Evolutionary conservation across 225 moss, liverwort and hornwort species (phyloP).

Genomic region (Polytrichum commune): DNA sequence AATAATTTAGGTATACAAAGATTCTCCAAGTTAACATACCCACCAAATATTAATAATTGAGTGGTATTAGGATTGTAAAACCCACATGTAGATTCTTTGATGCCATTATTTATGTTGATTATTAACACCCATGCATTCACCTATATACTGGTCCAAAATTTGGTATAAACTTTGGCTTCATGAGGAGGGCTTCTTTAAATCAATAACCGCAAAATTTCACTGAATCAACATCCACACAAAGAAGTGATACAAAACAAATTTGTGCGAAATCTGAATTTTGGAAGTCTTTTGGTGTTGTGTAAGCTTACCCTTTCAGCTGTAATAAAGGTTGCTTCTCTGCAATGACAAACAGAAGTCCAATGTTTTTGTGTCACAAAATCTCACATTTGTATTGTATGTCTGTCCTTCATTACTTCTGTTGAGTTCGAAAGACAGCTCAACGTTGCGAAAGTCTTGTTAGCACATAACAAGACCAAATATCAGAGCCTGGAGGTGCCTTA

Average conservation of each 20-base stretch:
- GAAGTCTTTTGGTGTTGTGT: too few species aligned
- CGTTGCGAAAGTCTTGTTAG: too few species aligned
- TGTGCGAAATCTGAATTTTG: background rate
- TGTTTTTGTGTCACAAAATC: background rate
- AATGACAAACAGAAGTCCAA: slow-evolving; percentile 8
- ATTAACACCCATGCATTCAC: too few species aligned
- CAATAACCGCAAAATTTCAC: background rate
- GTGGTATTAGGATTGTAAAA: too few species aligned
- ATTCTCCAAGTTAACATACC: too few species aligned
- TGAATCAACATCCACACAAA: background rate
- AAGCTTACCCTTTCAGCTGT: slow-evolving; percentile 42
- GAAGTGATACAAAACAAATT: background rate
- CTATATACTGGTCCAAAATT: background rate
- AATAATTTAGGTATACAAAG: too few species aligned
- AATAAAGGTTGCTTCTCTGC: slow-evolving; percentile 48
- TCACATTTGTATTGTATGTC: slow-evolving; percentile 19
- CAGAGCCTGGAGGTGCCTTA: slow-evolving; percentile 1
- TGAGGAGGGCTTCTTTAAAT: background rate
- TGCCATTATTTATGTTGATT: too few species aligned
- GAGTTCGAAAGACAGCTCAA: too few species aligned
- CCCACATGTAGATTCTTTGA: too few species aligned
- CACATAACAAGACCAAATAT: slow-evolving; percentile 35
- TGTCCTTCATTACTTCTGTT: slow-evolving; percentile 24
- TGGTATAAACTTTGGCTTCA: slow-evolving; percentile 11
- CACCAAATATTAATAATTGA: too few species aligned